Percentiles rank a stretch among this genome's conserved stretches.
These are phyloP conservation scores for Globisporangium paroecandrum DNA, from an alignment of 352 stramenopile species.

Conservation along the genomic window DNA sequence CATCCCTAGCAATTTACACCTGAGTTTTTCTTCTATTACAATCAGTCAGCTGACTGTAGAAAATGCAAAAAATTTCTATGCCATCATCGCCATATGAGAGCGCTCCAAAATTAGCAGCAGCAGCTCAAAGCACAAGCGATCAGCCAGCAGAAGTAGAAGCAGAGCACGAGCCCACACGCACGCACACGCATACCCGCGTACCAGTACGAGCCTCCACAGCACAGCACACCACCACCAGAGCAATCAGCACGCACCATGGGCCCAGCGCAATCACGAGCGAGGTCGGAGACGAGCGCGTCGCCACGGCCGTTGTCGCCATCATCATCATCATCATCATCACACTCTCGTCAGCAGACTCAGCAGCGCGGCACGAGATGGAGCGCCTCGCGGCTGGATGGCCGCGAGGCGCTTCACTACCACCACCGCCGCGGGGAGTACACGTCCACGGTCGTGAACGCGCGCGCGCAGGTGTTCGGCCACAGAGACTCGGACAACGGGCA, in stretches of 20 bases:
- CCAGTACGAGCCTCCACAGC: too few relatives aligned
- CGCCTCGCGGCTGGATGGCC: slow-evolving; percentile 1
- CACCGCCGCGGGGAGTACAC: slow-evolving; percentile 12
- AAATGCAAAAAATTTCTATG: too few relatives aligned
- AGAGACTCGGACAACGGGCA: slow-evolving; percentile 6
- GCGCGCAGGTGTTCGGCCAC: slow-evolving; percentile 12
- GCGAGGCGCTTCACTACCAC: slow-evolving; percentile 3
- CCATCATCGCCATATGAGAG: too few relatives aligned
- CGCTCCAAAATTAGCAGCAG: too few relatives aligned
- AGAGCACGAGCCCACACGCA: background rate
- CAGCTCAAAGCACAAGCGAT: background rate
- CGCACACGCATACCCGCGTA: background rate
- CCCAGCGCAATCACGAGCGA: background rate
- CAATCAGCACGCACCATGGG: background rate
- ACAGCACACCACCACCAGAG: background rate
- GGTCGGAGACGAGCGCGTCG: slow-evolving; percentile 1
- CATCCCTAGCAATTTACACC: too few relatives aligned
- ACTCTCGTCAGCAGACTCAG: background rate
- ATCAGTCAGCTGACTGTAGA: too few relatives aligned
- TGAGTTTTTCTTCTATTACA: too few relatives aligned
- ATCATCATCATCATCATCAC: background rate
- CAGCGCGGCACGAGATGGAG: slow-evolving; percentile 1
- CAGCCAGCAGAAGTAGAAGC: background rate
- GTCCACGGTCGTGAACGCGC: slow-evolving; percentile 12
- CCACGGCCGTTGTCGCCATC: background rate